Base-by-base conservation (phyloP, 2,329 filamentous ascomycete species). In the Neodidymelliopsis sp. region DNA sequence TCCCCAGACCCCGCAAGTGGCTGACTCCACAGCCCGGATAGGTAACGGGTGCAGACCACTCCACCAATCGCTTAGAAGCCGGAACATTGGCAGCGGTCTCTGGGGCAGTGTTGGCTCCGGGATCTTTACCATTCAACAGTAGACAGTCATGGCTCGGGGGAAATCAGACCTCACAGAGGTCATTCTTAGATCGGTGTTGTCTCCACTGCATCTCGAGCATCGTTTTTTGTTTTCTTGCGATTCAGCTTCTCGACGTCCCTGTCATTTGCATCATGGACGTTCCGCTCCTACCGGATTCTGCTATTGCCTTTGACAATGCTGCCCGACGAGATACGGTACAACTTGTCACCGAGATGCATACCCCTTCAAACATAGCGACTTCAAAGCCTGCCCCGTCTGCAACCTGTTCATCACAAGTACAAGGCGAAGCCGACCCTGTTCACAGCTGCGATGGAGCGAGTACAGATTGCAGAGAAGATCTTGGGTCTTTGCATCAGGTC, bases 71-170 rank as follows among this genome's bases (percentile, higher is more conserved):
- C 33, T 11, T 36, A 18, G 24, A 16, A 12, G 15, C 44, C 56
- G 56, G 56, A 44, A 18, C 24, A 41, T 62, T 56, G 58, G 53
- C 54, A 47, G 22, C 59, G 56, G 49, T 11, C 22, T 28, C 15
- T 40, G 54, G 57, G 49, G 43, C 20, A 52, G 28, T 24, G 28
- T 40, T 12, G 13, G 12, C n/a, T 34, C 27, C 30, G 39, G 18
- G 9, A 28, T 23, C 42, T 29, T 35, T 22, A 16, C 24, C 11
- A 2, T 7, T 25, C 4, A 16, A 18, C 4, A 16, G 18, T 1
- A 24, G 15, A 25, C 13, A 30, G 28, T 23, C 29, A 11, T 24
- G 18, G 24, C 22, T 39, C 49, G 42, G 49, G 31, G 11, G 22
- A 40, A 43, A 13, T 43, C 18, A 18, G 16, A 19, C 11, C 10